phyloP scores from a whole-genome alignment of 306 rosid species.

The Trifolium repens region DNA sequence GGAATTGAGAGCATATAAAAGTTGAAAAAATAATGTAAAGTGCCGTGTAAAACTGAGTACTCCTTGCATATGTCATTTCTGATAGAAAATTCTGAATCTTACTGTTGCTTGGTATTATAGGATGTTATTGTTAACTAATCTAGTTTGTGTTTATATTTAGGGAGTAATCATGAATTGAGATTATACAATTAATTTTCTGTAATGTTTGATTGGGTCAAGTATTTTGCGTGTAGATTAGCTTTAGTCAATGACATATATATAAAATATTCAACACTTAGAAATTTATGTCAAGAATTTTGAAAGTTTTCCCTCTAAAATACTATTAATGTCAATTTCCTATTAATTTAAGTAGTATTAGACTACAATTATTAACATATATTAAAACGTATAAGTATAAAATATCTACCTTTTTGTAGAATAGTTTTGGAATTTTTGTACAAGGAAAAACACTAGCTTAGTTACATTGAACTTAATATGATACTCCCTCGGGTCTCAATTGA shows the following conservation, averaged over 20 bases:
- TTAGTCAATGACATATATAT: conserved; percentile 31
- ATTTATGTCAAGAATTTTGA: conserved; percentile 21
- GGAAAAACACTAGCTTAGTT: background rate
- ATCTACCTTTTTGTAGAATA: conserved; percentile 5
- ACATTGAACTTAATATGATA: conserved; percentile 20
- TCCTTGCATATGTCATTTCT: background rate
- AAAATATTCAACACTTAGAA: conserved; percentile 8
- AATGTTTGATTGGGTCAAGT: conserved; percentile 34
- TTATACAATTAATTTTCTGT: background rate
- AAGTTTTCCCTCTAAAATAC: conserved; percentile 22
- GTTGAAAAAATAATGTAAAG: background rate
- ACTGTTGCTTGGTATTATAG: background rate
- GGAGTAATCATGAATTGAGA: conserved; percentile 60
- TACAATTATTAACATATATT: conserved; percentile 9
- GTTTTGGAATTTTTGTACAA: conserved; percentile 6
- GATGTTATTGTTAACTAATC: background rate
- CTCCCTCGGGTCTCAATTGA: too few species aligned
- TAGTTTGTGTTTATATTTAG: conserved; percentile 2
- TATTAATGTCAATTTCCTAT: conserved; percentile 37
- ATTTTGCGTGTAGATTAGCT: conserved; percentile 2
- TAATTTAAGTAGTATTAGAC: conserved; percentile 28
- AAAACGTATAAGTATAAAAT: background rate
- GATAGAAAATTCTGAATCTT: background rate
- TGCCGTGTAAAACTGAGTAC: background rate
- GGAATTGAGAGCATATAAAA: background rate